Percentiles rank a stretch among this genome's conserved stretches.
Conservation (phyloP, 495 filamentous ascomycete genomes). For the Penicillium malachiteum region DNA sequence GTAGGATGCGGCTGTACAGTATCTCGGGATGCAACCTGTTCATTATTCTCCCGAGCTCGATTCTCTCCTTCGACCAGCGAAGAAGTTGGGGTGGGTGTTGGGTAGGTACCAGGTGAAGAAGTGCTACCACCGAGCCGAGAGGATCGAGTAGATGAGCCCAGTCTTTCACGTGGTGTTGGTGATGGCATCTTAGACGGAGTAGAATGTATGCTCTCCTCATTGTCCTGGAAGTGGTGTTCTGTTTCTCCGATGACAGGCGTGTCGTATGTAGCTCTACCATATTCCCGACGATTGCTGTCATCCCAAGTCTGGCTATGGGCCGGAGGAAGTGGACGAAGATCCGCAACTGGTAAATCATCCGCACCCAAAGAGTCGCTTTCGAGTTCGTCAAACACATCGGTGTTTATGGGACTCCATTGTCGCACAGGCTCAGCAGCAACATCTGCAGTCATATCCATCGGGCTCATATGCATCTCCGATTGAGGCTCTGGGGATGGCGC, state of each 20-base stretch:
- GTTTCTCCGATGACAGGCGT: slow-evolving; percentile 31
- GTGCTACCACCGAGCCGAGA: slow-evolving; percentile 31
- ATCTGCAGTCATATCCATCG: slow-evolving; percentile 23
- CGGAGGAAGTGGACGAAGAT: slow-evolving; percentile 18
- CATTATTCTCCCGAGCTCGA: slow-evolving; percentile 7
- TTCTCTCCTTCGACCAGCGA: slow-evolving; percentile 41
- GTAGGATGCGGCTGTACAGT: neutral
- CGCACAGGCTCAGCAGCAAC: slow-evolving; percentile 12
- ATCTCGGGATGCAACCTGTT: neutral
- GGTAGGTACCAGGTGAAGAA: slow-evolving; percentile 40
- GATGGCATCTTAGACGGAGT: slow-evolving; percentile 45
- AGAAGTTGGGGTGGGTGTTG: slow-evolving; percentile 42
- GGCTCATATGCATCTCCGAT: slow-evolving; percentile 16
- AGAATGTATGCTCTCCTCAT: slow-evolving; percentile 36
- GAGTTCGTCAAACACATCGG: slow-evolving; percentile 25
- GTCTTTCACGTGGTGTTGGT: slow-evolving; percentile 27
- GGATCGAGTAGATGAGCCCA: slow-evolving; percentile 29
- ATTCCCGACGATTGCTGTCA: slow-evolving; percentile 9
- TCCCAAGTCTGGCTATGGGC: slow-evolving; percentile 1
- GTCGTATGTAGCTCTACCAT: slow-evolving; percentile 26
- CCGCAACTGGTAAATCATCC: slow-evolving; percentile 23
- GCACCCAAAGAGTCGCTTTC: slow-evolving; percentile 28
- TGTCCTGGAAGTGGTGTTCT: slow-evolving; percentile 30
- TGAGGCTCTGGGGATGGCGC: slow-evolving; percentile 17
- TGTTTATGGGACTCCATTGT: slow-evolving; percentile 28